phyloP scores from a whole-genome alignment of 2,329 filamentous ascomycete genomes.

The Hymenotorrendiella dingleyae region DNA sequence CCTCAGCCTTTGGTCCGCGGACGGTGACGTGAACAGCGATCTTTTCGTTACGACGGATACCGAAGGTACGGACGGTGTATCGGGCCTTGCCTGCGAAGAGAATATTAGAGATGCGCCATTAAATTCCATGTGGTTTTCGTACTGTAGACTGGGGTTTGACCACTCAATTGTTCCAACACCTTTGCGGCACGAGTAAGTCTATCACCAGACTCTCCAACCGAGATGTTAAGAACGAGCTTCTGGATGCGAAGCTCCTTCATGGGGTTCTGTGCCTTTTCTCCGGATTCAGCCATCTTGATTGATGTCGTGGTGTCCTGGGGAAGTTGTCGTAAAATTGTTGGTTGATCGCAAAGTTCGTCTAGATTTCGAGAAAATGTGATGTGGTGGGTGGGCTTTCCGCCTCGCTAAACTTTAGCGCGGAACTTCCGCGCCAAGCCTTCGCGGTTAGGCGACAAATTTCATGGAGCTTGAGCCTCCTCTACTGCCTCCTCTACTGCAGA shows the following conservation, averaged over 20 bases:
- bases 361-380: slow-evolving; percentile 10
- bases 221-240: slow-evolving; percentile 99
- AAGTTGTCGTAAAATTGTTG: slow-evolving; percentile 11
- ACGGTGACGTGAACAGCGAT: slow-evolving; percentile 99
- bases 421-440: slow-evolving; percentile 7
- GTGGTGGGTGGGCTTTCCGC: slow-evolving; percentile 5
- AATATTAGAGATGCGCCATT: slow-evolving; percentile 15
- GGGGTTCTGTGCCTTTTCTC: slow-evolving; percentile 88
- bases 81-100: slow-evolving; percentile 79
- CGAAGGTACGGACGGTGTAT: slow-evolving; percentile 99
- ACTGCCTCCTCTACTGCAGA: slow-evolving; percentile 8
- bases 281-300: slow-evolving; percentile 59
- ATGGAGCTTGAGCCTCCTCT: slow-evolving; percentile 6
- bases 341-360: slow-evolving; percentile 12
- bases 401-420: slow-evolving; percentile 8
- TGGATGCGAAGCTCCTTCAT: slow-evolving; percentile 99
- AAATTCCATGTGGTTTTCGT: slow-evolving; percentile 36
- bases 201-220: slow-evolving; percentile 99
- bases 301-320: slow-evolving; percentile 15
- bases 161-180: slow-evolving; percentile 98
- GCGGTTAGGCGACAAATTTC: slow-evolving; percentile 9
- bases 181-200: slow-evolving; percentile 99
- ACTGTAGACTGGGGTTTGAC: slow-evolving; percentile 99
- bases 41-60: slow-evolving; percentile 99
- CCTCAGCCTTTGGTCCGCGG: slow-evolving; percentile 98